Percentiles rank a stretch among this genome's conserved stretches.
phyloP scores from a whole-genome alignment of 2,329 filamentous ascomycete species.

The Tricladium varicosporioides region DNA sequence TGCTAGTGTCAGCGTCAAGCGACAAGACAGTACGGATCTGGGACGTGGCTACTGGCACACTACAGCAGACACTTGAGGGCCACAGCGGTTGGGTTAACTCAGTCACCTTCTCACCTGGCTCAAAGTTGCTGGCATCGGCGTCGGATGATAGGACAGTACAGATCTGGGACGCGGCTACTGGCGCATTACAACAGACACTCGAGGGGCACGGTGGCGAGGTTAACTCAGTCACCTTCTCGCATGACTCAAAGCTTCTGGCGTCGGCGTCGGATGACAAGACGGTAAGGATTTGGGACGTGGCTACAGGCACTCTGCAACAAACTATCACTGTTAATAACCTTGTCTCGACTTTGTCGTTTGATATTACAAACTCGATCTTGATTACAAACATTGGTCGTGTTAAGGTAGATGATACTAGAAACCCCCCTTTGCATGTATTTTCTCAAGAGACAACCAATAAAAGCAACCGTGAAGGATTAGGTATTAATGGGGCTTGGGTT shows the following conservation, averaged over 20 bases:
- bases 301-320: conserved; percentile 11
- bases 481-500: conserved; percentile 8
- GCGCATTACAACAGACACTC: conserved; percentile 6
- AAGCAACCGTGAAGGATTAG: conserved; percentile 15
- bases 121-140: conserved; percentile 14
- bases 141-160: conserved; percentile 7
- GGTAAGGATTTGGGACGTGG: conserved; percentile 3
- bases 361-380: conserved; percentile 16
- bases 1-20: conserved; percentile 12
- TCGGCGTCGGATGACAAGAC: conserved; percentile 13
- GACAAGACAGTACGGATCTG: conserved; percentile 9
- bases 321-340: conserved; percentile 15
- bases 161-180: conserved; percentile 9
- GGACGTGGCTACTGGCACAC: conserved; percentile 7
- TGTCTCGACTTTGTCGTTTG: conserved; percentile 16
- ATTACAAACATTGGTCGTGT: conserved; percentile 16
- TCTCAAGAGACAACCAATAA: conserved; percentile 13
- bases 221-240: conserved; percentile 14
- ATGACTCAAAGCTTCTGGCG: conserved; percentile 14
- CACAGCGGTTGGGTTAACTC: neutral
- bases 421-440: conserved; percentile 10
- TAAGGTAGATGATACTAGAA: conserved; percentile 13
- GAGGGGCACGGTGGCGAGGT: conserved; percentile 8
- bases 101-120: conserved; percentile 17
- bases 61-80: conserved; percentile 12